These are phyloP conservation scores for Aethionema arabicum DNA, from an alignment of 345 rosid genomes.

Conservation along the genomic window DNA sequence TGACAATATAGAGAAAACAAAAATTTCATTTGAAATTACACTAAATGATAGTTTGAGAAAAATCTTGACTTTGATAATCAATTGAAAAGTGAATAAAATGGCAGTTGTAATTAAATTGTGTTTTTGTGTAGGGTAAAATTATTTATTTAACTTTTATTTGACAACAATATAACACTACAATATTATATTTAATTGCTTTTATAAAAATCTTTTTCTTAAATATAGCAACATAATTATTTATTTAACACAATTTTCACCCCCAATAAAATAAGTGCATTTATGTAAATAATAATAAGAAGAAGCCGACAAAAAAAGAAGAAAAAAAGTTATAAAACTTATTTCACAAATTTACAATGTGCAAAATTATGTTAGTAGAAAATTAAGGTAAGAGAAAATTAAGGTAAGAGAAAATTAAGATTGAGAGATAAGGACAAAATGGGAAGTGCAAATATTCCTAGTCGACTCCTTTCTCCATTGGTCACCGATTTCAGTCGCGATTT, in stretches of 20 bases:
- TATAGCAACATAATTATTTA: no score
- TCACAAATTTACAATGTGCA: slow-evolving; percentile 30
- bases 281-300: neutral
- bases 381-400: slow-evolving; percentile 2
- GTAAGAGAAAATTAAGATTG: slow-evolving; percentile 18
- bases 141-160: neutral
- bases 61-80: slow-evolving; percentile 2
- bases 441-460: slow-evolving; percentile 31
- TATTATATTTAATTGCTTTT: no score
- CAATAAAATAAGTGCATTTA: no score
- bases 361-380: slow-evolving; percentile 9
- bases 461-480: slow-evolving; percentile 52
- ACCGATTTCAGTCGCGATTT: slow-evolving; percentile 61
- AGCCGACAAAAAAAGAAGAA: neutral
- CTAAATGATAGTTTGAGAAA: neutral
- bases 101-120: slow-evolving; percentile 21
- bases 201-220: no score
- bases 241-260: no score
- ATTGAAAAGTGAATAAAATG: slow-evolving; percentile 11
- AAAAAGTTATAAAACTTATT: slow-evolving; percentile 17
- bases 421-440: slow-evolving; percentile 48
- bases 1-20: no score
- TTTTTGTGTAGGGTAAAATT: slow-evolving; percentile 15
- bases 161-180: no score
- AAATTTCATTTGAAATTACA: no score